Evolutionary conservation across 176 grass and related monocot species (phyloP).

Genomic region (Bolboschoenus planiculmis): DNA sequence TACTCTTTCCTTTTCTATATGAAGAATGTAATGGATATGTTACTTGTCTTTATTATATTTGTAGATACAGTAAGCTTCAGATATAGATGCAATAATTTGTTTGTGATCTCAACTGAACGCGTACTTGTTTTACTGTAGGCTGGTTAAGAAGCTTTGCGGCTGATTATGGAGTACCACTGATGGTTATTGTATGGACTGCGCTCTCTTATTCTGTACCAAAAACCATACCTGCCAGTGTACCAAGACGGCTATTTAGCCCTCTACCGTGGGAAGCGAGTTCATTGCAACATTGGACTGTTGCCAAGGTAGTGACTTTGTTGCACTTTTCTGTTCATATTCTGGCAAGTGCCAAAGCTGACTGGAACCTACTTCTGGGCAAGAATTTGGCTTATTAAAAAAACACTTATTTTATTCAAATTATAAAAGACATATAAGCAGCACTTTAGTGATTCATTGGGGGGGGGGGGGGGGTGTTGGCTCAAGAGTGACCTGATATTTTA

Average conservation of each 20-base stretch:
- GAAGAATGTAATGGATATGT: neutral
- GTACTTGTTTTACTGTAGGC: constrained; percentile 31
- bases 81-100: neutral
- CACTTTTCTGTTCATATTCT: neutral
- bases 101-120: constrained; percentile 4
- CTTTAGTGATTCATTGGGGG: neutral
- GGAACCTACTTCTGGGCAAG: neutral
- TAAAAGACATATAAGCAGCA: neutral
- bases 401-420: neutral
- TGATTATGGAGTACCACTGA: constrained; percentile 85
- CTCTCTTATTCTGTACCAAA: constrained; percentile 65
- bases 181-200: constrained; percentile 86
- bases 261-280: constrained; percentile 82
- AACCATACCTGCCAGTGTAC: constrained; percentile 55
- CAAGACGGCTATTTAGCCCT: constrained; percentile 67
- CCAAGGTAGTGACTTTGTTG: constrained; percentile 40
- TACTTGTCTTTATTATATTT: neutral
- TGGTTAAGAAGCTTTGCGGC: constrained; percentile 81
- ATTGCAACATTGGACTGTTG: constrained; percentile 64
- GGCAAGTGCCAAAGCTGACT: neutral
- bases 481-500: neutral
- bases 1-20: neutral
- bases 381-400: neutral
- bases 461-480: too few species aligned
- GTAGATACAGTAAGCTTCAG: neutral